Conservation (phyloP, 225 moss, liverwort and hornwort species). For the Pleurozium schreberi region DNA sequence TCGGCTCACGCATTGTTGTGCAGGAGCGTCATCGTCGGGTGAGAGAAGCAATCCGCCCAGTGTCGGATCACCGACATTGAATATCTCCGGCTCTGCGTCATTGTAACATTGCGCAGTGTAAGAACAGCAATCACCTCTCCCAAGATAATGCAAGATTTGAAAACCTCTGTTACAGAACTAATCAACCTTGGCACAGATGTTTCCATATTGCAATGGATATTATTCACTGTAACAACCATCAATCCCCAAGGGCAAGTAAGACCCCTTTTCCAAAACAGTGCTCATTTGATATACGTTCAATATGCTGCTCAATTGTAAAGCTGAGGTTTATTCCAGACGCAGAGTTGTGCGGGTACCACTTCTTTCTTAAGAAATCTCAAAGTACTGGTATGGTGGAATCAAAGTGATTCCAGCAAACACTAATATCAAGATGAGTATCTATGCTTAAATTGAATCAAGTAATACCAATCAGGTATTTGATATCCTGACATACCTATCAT, state of each 20-base stretch:
- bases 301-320: neutral
- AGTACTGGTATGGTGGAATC: neutral
- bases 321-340: neutral
- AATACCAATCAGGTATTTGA: neutral
- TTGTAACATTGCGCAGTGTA: neutral
- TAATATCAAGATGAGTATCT: neutral
- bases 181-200: neutral
- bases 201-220: neutral
- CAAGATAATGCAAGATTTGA: neutral
- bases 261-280: neutral
- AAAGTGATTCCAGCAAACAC: neutral
- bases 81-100: neutral
- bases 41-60: slow-evolving; percentile 21
- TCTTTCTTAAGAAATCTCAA: neutral
- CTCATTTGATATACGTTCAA: neutral
- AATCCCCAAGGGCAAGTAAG: neutral
- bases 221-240: neutral
- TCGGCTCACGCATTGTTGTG: slow-evolving; percentile 10
- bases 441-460: neutral
- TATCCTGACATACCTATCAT: neutral
- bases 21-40: neutral
- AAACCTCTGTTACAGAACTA: neutral
- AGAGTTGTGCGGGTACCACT: neutral
- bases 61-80: slow-evolving; percentile 4
- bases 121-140: neutral